Conservation (phyloP, 352 stramenopile species). For the Phytopythium boreale region DNA sequence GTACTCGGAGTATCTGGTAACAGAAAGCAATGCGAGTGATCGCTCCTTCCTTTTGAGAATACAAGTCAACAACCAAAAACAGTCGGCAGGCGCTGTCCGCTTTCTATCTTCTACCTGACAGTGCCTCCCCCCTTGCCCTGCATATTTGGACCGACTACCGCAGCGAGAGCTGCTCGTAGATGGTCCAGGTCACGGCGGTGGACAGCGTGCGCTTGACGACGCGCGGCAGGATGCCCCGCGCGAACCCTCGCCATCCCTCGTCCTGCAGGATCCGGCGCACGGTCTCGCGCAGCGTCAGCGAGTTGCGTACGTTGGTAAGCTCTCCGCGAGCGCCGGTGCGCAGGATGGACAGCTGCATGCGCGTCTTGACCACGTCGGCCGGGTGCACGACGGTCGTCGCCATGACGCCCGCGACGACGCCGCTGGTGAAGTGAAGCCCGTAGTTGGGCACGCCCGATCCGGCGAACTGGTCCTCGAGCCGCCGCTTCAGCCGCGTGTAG, state of each 20-base stretch:
- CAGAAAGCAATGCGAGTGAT: too few species aligned
- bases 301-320: constrained; percentile 44
- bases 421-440: constrained; percentile 74
- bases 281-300: constrained; percentile 58
- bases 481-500: constrained; percentile 69
- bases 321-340: constrained; percentile 24
- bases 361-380: constrained; percentile 85
- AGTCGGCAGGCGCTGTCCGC: background rate
- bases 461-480: constrained; percentile 35
- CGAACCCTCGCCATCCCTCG: constrained; percentile 93
- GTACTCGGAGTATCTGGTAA: too few species aligned
- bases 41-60: background rate
- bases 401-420: constrained; percentile 67
- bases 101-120: background rate
- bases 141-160: constrained; percentile 37
- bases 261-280: constrained; percentile 85
- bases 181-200: constrained; percentile 99
- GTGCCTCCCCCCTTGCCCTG: too few species aligned
- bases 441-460: constrained; percentile 45
- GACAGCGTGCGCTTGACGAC: constrained; percentile 96
- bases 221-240: constrained; percentile 91
- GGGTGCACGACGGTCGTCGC: constrained; percentile 85
- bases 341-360: constrained; percentile 83
- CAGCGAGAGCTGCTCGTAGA: constrained; percentile 94
- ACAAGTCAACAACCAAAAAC: background rate